Percentiles rank a stretch among this genome's conserved stretches.
Conservation (phyloP, 2,329 filamentous ascomycete species). For the Huntiella savannae region DNA sequence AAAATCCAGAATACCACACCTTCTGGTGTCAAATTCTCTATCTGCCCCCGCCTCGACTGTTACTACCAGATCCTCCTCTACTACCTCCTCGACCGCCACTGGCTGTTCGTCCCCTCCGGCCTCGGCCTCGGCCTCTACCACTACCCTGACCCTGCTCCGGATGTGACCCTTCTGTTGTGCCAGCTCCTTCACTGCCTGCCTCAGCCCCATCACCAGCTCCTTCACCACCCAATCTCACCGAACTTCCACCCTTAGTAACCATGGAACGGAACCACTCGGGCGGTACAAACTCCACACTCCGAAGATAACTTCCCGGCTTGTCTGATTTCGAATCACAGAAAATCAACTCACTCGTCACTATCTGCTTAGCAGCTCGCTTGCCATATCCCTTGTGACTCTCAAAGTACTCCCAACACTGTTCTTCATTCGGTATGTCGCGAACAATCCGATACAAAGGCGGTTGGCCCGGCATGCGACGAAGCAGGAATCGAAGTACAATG, state of each 20-base stretch:
- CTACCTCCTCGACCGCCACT: background rate
- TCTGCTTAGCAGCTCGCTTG: conserved; percentile 3
- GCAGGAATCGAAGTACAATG: conserved; percentile 5
- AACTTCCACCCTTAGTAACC: background rate
- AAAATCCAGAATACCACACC: too few species aligned
- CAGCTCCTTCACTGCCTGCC: background rate
- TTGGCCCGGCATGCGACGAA: background rate
- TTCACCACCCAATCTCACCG: background rate
- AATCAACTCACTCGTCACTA: conserved; percentile 1
- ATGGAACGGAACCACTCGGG: background rate
- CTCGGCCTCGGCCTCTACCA: background rate
- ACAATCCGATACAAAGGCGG: conserved; percentile 7
- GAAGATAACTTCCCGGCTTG: conserved; percentile 2
- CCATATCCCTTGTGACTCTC: conserved; percentile 10
- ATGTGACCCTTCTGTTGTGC: background rate
- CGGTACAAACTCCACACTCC: background rate
- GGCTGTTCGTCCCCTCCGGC: background rate
- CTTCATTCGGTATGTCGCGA: conserved; percentile 6
- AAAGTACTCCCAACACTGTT: conserved; percentile 9
- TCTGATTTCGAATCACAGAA: background rate
- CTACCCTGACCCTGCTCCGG: background rate
- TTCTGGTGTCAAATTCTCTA: too few species aligned
- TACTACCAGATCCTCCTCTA: background rate
- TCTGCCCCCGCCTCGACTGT: too few species aligned
- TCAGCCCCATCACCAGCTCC: background rate